A percentile compares a stretch with the other conserved stretches of the same genome.
Evolutionary conservation across 768 basidiomycete species (phyloP).

Genomic region (Mycena chlorophos): DNA sequence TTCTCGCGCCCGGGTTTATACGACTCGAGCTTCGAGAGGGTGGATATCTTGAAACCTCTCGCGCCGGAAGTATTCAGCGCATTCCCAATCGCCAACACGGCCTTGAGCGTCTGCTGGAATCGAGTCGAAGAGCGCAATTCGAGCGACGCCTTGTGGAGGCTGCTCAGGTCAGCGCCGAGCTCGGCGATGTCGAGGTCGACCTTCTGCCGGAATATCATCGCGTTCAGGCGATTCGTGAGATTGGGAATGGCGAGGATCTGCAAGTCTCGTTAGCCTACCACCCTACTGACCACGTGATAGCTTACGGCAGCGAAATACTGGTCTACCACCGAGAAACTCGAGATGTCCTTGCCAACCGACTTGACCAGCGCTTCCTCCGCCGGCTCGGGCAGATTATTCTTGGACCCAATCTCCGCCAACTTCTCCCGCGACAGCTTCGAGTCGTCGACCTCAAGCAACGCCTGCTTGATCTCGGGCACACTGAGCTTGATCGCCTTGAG

Average conservation of each 20-base stretch:
- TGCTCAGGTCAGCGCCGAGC: slow-evolving; percentile 76
- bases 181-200: slow-evolving; percentile 84
- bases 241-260: slow-evolving; percentile 81
- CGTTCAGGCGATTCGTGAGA: slow-evolving; percentile 69
- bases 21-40: slow-evolving; percentile 41
- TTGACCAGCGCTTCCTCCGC: slow-evolving; percentile 78
- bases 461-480: slow-evolving; percentile 64
- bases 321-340: slow-evolving; percentile 79
- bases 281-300: background rate
- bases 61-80: slow-evolving; percentile 85
- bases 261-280: background rate
- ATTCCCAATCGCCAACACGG: slow-evolving; percentile 78
- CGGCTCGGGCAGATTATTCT: slow-evolving; percentile 73
- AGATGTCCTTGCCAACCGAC: slow-evolving; percentile 58
- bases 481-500: slow-evolving; percentile 70
- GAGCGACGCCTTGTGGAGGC: slow-evolving; percentile 64
- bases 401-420: slow-evolving; percentile 70
- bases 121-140: slow-evolving; percentile 64
- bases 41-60: slow-evolving; percentile 80
- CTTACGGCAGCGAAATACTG: slow-evolving; percentile 77
- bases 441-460: slow-evolving; percentile 75
- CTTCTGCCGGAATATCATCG: slow-evolving; percentile 82
- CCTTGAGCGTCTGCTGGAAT: slow-evolving; percentile 73
- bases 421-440: slow-evolving; percentile 67
- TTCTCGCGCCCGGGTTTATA: slow-evolving; percentile 38